Percentiles rank a stretch among this genome's conserved stretches.
phyloP scores from a whole-genome alignment of 2,329 filamentous ascomycete genomes.

The Plenodomus biglobosus region DNA sequence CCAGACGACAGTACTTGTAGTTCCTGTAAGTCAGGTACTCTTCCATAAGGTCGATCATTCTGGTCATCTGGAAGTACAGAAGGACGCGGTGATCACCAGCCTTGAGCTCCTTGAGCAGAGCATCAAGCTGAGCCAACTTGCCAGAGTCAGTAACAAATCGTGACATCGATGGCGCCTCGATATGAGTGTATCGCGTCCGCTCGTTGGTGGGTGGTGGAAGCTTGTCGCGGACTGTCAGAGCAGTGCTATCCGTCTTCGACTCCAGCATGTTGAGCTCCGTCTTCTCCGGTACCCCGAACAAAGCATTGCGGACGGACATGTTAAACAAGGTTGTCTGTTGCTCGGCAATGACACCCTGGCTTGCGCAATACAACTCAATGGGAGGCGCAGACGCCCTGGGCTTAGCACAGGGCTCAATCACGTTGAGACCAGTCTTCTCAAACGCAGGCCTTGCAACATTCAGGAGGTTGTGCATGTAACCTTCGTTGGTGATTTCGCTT shows the following conservation, averaged over 20 bases:
- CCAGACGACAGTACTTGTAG: conserved; percentile 96
- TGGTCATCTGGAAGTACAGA: conserved; percentile 99
- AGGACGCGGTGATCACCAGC: conserved; percentile 89
- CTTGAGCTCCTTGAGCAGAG: conserved; percentile 86
- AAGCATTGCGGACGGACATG: conserved; percentile 66
- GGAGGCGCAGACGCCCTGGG: conserved; percentile 84
- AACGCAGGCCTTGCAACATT: conserved; percentile 72
- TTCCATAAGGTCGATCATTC: conserved; percentile 99
- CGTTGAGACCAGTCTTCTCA: conserved; percentile 68
- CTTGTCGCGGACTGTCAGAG: conserved; percentile 65
- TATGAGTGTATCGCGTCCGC: conserved; percentile 84
- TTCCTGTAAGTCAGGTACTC: conserved; percentile 98
- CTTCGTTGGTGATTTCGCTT: conserved; percentile 69
- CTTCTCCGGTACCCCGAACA: conserved; percentile 66
- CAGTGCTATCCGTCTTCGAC: conserved; percentile 66
- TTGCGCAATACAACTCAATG: conserved; percentile 75
- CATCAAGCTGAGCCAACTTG: conserved; percentile 89
- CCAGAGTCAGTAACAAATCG: conserved; percentile 97
- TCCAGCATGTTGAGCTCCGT: conserved; percentile 76
- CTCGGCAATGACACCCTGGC: conserved; percentile 64
- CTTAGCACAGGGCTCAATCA: conserved; percentile 78
- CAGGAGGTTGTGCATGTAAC: conserved; percentile 72
- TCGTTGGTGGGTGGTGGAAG: conserved; percentile 78
- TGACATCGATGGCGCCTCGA: conserved; percentile 92
- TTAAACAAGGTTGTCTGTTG: conserved; percentile 79